Conservation (phyloP, 176 grass and related monocot genomes). For the Neostapfia colusana region DNA sequence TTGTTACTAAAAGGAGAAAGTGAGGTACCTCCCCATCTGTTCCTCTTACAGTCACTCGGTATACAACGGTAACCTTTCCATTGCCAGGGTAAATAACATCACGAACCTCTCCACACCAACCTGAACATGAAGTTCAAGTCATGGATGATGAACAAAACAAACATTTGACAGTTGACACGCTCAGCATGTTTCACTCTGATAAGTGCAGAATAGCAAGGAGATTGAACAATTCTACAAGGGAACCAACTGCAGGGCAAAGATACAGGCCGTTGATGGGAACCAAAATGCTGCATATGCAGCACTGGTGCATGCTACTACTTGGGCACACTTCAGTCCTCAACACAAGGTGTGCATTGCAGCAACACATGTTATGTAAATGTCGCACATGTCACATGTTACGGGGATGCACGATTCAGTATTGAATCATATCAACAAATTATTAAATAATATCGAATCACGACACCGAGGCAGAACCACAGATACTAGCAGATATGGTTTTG, state of each 20-base stretch:
- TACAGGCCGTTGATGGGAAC: background rate
- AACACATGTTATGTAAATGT: no score
- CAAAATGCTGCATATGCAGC: background rate
- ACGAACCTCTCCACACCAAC: conserved; percentile 87
- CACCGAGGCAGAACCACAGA: no score
- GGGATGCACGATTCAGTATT: background rate
- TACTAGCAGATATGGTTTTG: background rate
- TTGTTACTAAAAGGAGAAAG: background rate
- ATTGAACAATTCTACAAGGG: background rate
- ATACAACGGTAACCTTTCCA: conserved; percentile 66
- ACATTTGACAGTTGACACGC: background rate
- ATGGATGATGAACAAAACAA: background rate
- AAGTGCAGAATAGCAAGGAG: background rate
- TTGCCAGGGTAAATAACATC: conserved; percentile 64
- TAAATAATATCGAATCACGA: no score
- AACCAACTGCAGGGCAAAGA: background rate
- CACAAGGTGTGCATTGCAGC: background rate
- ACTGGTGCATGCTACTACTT: background rate
- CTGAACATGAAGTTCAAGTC: conserved; percentile 26
- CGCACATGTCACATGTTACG: background rate
- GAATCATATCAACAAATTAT: no score
- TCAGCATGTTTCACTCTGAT: background rate
- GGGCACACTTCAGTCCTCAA: background rate
- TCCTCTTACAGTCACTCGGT: conserved; percentile 76
- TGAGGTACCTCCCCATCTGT: conserved; percentile 71